Evolutionary conservation across 2,329 filamentous ascomycete species (phyloP).

Genomic region (Ascochyta pisi): DNA sequence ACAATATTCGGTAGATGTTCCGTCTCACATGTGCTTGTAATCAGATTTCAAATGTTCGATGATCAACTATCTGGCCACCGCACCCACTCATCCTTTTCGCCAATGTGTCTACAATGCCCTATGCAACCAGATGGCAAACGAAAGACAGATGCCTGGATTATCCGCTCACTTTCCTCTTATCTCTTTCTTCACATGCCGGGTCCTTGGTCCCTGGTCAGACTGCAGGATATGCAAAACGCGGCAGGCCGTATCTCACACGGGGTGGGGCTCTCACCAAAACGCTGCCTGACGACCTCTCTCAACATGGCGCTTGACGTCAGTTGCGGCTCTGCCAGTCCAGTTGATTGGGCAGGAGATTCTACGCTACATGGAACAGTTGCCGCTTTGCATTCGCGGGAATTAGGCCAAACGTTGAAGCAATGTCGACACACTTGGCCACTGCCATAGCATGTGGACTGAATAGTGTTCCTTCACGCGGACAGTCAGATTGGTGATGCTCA

Average conservation of each 20-base stretch:
- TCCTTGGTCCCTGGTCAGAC: constrained; percentile 9
- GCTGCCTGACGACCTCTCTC: background rate
- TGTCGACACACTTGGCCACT: background rate
- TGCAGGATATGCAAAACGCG: constrained; percentile 24
- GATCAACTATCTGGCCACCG: background rate
- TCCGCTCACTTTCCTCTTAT: constrained; percentile 19
- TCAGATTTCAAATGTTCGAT: background rate
- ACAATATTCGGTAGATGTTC: constrained; percentile 10
- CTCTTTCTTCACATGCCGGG: constrained; percentile 24
- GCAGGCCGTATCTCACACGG: constrained; percentile 22
- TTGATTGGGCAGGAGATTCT: background rate
- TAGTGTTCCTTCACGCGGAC: background rate
- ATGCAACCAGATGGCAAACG: background rate
- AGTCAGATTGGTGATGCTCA: background rate
- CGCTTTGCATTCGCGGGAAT: background rate
- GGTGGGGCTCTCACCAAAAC: constrained; percentile 33
- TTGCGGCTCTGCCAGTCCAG: constrained; percentile 24
- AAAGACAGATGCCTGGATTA: background rate
- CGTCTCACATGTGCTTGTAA: background rate
- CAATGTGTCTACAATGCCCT: background rate
- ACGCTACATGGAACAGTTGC: background rate
- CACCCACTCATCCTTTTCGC: background rate
- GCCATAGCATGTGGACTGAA: background rate
- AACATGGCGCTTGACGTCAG: constrained; percentile 38
- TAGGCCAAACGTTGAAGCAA: background rate